Percentiles rank a stretch among this genome's conserved stretches.
These are phyloP conservation scores for Aspergillus fijiensis DNA, from an alignment of 2,329 filamentous ascomycete genomes.

Conservation along the genomic window DNA sequence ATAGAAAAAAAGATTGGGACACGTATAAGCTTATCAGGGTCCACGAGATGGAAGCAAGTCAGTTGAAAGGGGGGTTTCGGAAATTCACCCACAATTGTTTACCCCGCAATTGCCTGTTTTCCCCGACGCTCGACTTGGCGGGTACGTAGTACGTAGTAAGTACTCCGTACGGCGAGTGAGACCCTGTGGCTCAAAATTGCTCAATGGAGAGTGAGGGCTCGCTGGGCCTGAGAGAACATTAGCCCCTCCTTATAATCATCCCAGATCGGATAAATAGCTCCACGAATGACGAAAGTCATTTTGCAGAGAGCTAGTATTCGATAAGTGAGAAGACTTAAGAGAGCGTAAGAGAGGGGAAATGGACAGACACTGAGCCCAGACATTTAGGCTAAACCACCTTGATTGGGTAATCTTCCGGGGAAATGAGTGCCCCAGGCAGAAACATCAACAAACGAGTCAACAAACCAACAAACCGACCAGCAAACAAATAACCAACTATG, in stretches of 20 bases:
- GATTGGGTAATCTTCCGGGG: slow-evolving; percentile 7
- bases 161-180: neutral
- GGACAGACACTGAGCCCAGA: too few species aligned
- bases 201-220: neutral
- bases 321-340: too few species aligned
- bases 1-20: too few species aligned
- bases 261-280: slow-evolving; percentile 1
- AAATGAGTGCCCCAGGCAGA: slow-evolving; percentile 2
- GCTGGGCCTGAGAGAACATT: neutral
- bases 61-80: neutral
- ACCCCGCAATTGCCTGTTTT: slow-evolving; percentile 6
- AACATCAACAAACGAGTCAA: too few species aligned
- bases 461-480: too few species aligned
- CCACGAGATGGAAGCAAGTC: neutral
- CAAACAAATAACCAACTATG: too few species aligned
- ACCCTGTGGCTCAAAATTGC: neutral
- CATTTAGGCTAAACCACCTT: slow-evolving; percentile 8
- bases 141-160: too few species aligned
- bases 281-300: neutral
- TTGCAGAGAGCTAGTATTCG: neutral
- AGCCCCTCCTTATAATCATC: neutral
- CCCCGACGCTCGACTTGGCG: neutral
- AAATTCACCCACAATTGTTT: neutral
- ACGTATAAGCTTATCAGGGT: neutral
- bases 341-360: neutral